phyloP scores from a whole-genome alignment of 2,329 filamentous ascomycete species.

The Blumeriella jaapii region DNA sequence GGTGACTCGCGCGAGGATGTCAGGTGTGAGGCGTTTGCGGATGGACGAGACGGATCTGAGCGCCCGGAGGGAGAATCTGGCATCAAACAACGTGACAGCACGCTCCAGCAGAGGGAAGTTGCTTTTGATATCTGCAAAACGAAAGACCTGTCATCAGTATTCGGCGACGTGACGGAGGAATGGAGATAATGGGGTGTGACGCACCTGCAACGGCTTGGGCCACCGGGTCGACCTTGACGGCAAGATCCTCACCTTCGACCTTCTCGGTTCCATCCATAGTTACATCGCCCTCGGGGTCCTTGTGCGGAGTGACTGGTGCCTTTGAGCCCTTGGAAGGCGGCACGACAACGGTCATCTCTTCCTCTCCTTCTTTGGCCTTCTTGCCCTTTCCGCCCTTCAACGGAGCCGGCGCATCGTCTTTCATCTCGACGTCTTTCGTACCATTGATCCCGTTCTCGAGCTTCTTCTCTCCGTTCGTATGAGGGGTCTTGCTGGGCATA shows the following conservation, averaged over 20 bases:
- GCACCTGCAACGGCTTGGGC: constrained; percentile 49
- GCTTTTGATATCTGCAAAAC: constrained; percentile 70
- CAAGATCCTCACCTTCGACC: constrained; percentile 22
- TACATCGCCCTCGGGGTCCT: constrained; percentile 58
- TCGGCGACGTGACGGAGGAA: background rate
- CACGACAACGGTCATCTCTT: constrained; percentile 73
- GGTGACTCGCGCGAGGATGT: constrained; percentile 71
- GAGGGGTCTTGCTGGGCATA: constrained; percentile 64
- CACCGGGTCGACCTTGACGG: constrained; percentile 48
- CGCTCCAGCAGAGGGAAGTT: constrained; percentile 88
- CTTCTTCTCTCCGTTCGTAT: constrained; percentile 55
- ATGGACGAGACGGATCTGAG: constrained; percentile 91
- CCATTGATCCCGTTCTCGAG: constrained; percentile 55
- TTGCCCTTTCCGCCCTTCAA: constrained; percentile 53
- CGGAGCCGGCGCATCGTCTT: constrained; percentile 46
- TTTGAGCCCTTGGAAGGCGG: constrained; percentile 57
- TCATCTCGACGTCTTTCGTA: constrained; percentile 61
- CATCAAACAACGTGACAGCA: constrained; percentile 85
- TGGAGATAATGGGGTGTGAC: constrained; percentile 17
- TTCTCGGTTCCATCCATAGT: constrained; percentile 49
- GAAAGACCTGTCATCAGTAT: constrained; percentile 11
- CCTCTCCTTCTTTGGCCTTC: constrained; percentile 57
- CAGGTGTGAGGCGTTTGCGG: constrained; percentile 77
- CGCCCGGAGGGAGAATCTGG: constrained; percentile 87
- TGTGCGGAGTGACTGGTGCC: constrained; percentile 41